Percentiles rank a stretch among this genome's conserved stretches.
Conservation (phyloP, 2,329 filamentous ascomycete species). For the Thermochaetoides dissita region DNA sequence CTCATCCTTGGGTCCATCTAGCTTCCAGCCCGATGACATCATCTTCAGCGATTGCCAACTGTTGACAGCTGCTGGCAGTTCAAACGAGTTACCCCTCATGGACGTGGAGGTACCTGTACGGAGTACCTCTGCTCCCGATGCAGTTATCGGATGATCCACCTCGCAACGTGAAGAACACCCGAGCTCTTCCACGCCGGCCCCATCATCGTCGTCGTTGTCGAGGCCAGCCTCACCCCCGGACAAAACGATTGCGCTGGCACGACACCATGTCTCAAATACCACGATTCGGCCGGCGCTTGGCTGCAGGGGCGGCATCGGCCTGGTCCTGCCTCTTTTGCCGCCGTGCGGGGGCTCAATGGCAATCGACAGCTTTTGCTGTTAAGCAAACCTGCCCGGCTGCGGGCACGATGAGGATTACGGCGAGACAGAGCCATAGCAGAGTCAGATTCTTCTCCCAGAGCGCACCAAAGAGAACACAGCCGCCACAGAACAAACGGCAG, state of each 20-base stretch:
- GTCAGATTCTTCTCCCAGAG: constrained; percentile 9
- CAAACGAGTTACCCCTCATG: no score
- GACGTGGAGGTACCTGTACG: no score
- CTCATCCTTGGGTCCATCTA: no score
- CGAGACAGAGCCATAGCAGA: not conserved
- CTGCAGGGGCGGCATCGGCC: constrained; percentile 4
- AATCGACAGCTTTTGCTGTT: not conserved
- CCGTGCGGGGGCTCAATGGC: constrained; percentile 7
- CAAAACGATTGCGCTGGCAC: not conserved
- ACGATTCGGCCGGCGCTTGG: constrained; percentile 9
- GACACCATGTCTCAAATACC: constrained; percentile 14
- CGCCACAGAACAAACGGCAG: constrained; percentile 17
- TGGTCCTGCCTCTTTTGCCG: constrained; percentile 12
- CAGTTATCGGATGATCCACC: no score
- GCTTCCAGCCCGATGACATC: no score
- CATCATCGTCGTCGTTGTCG: not conserved
- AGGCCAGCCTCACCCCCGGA: not conserved
- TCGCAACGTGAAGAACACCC: no score
- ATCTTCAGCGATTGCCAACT: no score
- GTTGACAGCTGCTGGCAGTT: no score
- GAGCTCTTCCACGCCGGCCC: not conserved
- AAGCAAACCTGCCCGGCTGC: not conserved
- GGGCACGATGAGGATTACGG: not conserved
- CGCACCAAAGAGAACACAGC: constrained; percentile 14
- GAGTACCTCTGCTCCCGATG: no score